Conservation (phyloP, 345 rosid species). For the Cardamine chenopodiifolia region DNA sequence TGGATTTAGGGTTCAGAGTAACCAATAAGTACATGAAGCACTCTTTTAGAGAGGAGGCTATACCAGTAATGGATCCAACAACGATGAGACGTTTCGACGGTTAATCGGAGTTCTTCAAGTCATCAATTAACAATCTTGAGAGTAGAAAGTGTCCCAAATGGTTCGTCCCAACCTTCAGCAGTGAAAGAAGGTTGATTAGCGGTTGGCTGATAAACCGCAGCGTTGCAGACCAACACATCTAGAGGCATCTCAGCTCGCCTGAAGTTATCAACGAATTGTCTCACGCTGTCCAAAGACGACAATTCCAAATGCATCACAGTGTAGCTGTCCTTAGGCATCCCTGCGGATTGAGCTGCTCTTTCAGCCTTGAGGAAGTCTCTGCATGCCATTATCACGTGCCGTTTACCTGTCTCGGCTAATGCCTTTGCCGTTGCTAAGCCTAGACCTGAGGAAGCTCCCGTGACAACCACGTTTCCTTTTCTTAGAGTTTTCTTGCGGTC, state of each 20-base stretch:
- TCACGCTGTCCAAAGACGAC: conserved; percentile 85
- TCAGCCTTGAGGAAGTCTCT: conserved; percentile 50
- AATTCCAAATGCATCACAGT: conserved; percentile 90
- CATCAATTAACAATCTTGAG: conserved; percentile 77
- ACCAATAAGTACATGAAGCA: not conserved
- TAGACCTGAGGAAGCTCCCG: conserved; percentile 87
- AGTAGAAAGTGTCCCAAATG: conserved; percentile 95
- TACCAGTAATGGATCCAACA: conserved; percentile 80
- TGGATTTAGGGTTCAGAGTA: not conserved
- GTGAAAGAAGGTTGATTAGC: conserved; percentile 84
- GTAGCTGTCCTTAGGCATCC: conserved; percentile 81
- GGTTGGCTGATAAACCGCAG: conserved; percentile 90
- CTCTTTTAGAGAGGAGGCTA: not conserved
- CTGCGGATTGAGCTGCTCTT: conserved; percentile 42
- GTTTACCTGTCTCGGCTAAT: conserved; percentile 82
- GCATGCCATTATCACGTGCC: conserved; percentile 93
- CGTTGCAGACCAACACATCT: conserved; percentile 91
- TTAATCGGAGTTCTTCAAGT: conserved; percentile 74
- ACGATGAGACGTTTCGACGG: conserved; percentile 84
- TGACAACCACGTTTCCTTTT: conserved; percentile 70
- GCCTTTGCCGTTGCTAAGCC: conserved; percentile 89
- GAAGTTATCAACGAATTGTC: conserved; percentile 81
- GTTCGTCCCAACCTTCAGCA: conserved; percentile 96
- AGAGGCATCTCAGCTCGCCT: conserved; percentile 72
- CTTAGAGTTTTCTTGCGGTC: conserved; percentile 78